Conservation (phyloP, 176 grass and related monocot genomes). For the Aegilops tauschii region DNA sequence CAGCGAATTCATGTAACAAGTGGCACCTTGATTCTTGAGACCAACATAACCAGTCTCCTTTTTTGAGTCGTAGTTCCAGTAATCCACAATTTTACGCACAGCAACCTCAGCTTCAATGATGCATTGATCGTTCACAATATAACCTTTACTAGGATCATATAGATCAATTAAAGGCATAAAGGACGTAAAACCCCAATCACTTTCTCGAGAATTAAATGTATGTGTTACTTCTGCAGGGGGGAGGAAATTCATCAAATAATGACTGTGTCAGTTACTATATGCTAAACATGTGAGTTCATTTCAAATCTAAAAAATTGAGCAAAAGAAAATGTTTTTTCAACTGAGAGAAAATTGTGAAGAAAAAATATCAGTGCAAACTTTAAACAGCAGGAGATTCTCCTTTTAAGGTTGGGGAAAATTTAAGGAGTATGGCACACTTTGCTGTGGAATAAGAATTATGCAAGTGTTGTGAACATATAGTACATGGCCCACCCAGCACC, state of each 20-base stretch:
- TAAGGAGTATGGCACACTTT: background rate
- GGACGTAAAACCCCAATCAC: conserved; percentile 80
- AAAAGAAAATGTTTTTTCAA: background rate
- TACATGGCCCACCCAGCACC: background rate
- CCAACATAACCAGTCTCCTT: conserved; percentile 82
- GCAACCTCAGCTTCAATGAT: conserved; percentile 77
- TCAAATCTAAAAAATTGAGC: conserved; percentile 8
- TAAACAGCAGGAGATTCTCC: background rate
- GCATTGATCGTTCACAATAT: conserved; percentile 65
- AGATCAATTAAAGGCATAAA: conserved; percentile 74
- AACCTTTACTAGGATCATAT: conserved; percentile 64
- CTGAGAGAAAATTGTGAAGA: background rate
- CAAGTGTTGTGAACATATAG: background rate
- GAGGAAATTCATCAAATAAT: conserved; percentile 9
- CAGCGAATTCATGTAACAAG: conserved; percentile 91
- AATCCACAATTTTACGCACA: conserved; percentile 57
- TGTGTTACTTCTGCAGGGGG: conserved; percentile 48
- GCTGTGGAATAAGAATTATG: background rate
- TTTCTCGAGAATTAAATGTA: conserved; percentile 55
- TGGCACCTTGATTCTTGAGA: conserved; percentile 87
- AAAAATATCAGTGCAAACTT: background rate
- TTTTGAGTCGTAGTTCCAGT: conserved; percentile 77
- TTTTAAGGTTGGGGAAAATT: background rate
- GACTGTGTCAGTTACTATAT: background rate
- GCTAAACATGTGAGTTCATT: background rate